phyloP scores from a whole-genome alignment of 805 yeast genomes.

The Metschnikowia aberdeeniae region DNA sequence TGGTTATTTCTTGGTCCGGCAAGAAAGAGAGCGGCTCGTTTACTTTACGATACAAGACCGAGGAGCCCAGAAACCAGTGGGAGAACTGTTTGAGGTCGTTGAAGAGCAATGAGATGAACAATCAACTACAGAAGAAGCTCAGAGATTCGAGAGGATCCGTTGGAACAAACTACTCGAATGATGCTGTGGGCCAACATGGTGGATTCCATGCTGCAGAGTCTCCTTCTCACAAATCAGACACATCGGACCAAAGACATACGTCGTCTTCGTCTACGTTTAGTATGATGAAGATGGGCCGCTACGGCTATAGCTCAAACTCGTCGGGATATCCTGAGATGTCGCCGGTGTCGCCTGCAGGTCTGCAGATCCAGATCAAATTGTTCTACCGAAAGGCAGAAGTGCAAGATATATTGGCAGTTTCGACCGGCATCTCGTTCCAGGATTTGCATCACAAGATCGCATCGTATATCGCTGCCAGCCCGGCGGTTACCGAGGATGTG shows the following conservation, averaged over 20 bases:
- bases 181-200: slow-evolving; percentile 7
- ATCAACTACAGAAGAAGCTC: slow-evolving; percentile 32
- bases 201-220: slow-evolving; percentile 1
- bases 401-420: slow-evolving; percentile 25
- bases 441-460: slow-evolving; percentile 67
- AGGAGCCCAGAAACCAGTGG: slow-evolving; percentile 84
- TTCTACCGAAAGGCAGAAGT: slow-evolving; percentile 32
- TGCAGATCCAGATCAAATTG: slow-evolving; percentile 23
- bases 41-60: slow-evolving; percentile 74
- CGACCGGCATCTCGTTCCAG: slow-evolving; percentile 30
- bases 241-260: slow-evolving; percentile 34
- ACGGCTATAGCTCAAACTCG: slow-evolving; percentile 17
- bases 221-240: slow-evolving; percentile 20
- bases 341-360: slow-evolving; percentile 8
- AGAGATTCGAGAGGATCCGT: slow-evolving; percentile 32
- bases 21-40: slow-evolving; percentile 83
- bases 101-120: slow-evolving; percentile 39
- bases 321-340: slow-evolving; percentile 9
- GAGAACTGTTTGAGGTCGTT: slow-evolving; percentile 55
- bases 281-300: slow-evolving; percentile 35
- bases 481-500: slow-evolving; percentile 54
- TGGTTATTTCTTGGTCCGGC: slow-evolving; percentile 78
- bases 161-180: slow-evolving; percentile 26
- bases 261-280: slow-evolving; percentile 42
- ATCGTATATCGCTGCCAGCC: slow-evolving; percentile 41